Evolutionary conservation across 2,329 filamentous ascomycete species (phyloP), one percentile per base, ranked within the genome.

Genomic region (Aspergillus glaucus): DNA sequence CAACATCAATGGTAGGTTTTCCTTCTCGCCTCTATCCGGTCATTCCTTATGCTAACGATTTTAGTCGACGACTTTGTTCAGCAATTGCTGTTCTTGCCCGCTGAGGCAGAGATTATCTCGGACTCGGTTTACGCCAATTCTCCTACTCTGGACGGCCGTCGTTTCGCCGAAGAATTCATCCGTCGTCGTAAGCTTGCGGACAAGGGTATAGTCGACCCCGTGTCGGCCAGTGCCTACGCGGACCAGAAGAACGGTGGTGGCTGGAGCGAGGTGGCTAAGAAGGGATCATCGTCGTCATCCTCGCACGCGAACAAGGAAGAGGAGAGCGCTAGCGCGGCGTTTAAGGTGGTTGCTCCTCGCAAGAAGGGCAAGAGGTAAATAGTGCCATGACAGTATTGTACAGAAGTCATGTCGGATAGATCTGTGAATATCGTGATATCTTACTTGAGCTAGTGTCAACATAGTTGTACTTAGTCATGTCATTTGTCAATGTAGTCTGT

Each of bases 181-280:
- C 87, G 91, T 30, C 90, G 92, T 60, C 92, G 91, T 73, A 94
- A 87, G 77, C 81, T 94, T 1, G 92, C 93, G 0, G 92, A 97
- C 59, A 93, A 91, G 74, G 93, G 93, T 36, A 80, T 96, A 37
- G 77, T 95, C 15, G 85, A 87, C 47, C 77, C 82, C 14, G 76
- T 79, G 43, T 77, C 72, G 44, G 72, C 74, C 32, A 79, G 73
- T 47, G 79, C 81, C 3, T 77, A 75, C 30, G 72, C 62, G 4
- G 74, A 75, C 44, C 69, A 74, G 55, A 75, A 71, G 56, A 75
- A 71, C 22, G 73, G 77, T 22, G 84, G 87, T 48, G 92, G 92
- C 17, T 98, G 93, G 93, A 95, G 80, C 59, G 93, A 97, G 72
- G 93, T 98, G 46, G 93, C 93, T 1, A 97, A 97, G 84, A 96